Evolutionary conservation across 169 alveolate species (phyloP), one percentile per base, ranked within the genome.

Genomic region (Plasmodium berghei): DNA sequence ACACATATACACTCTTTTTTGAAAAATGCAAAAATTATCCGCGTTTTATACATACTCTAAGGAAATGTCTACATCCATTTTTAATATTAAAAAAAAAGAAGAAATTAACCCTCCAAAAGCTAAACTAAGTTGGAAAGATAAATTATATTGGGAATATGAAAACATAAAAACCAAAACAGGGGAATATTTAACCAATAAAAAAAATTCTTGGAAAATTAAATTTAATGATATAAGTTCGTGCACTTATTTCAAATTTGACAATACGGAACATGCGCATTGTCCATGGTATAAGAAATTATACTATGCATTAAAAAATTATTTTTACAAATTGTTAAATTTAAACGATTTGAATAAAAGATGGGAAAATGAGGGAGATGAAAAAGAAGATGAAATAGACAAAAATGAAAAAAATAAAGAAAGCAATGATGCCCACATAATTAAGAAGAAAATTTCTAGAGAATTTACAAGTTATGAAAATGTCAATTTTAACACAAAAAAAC

Each of bases 281-380:
- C 90, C 90, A 18, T 83, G 90, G 90, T 83, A 83, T 52, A 83
- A 67, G 26, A 83, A 59, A 48, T 66, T 83, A 72, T 83, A 66
- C 34, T 62, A 56, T 34, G 22, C 70, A 83, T 42, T 69, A 34
- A 83, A 69, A 58, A 73, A 49, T 42, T 42, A 83, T 28, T 48
- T 83, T 61, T 69, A 62, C 45, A 70, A 55, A 14, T 48, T 83
- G 26, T 83, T 83, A 63, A 69, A 83, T 20, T 26, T 83, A 16
- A 64, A 26, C 18, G 48, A 63, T 18, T 42, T 12, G 18, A 24
- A 66, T 8, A 28, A 26, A 9, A 42, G 18, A 24, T n/a, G 28
- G n/a, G 18, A 5, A 40, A 5, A 67, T 16, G 62, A 40, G 10
- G 46, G 54, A 26, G 66, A 40, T 48, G 77, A 63, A 1, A 22